A percentile compares a stretch with the other conserved stretches of the same genome.
phyloP scores from a whole-genome alignment of 2,329 filamentous ascomycete genomes.

The Penicillium sp. region DNA sequence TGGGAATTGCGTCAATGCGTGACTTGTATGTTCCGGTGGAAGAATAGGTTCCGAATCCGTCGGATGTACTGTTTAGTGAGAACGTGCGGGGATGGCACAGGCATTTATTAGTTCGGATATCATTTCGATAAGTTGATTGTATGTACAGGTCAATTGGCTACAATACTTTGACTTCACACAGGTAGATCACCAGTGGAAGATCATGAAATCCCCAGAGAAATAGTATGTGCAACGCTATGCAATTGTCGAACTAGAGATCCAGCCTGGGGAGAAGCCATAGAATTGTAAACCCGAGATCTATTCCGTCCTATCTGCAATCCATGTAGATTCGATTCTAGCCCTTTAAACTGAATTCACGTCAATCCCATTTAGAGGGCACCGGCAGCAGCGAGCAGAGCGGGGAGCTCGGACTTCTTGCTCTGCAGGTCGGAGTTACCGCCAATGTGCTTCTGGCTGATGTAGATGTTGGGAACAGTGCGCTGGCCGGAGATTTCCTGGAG shows the following conservation, averaged over 20 bases:
- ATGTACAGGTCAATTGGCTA: too few relatives aligned
- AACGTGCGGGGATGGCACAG: too few relatives aligned
- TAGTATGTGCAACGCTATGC: too few relatives aligned
- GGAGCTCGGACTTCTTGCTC: slow-evolving; percentile 64
- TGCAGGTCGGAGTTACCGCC: slow-evolving; percentile 93
- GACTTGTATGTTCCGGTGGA: background rate
- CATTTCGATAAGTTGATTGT: too few relatives aligned
- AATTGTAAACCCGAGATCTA: background rate
- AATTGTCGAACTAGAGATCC: too few relatives aligned
- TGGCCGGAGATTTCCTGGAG: slow-evolving; percentile 79
- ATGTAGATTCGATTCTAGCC: background rate
- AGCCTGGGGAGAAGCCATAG: too few relatives aligned
- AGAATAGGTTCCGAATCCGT: background rate
- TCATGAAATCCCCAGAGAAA: too few relatives aligned
- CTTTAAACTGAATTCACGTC: background rate
- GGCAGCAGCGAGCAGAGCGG: slow-evolving; percentile 63
- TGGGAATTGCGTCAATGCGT: background rate
- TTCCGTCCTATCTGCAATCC: background rate
- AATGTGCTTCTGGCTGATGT: slow-evolving; percentile 87
- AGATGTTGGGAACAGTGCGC: slow-evolving; percentile 92
- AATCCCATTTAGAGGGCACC: slow-evolving; percentile 55
- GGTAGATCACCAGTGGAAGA: too few relatives aligned
- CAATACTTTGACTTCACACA: too few relatives aligned
- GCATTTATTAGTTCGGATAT: too few relatives aligned
- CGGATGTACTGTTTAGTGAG: background rate